Conservation (phyloP, 2,329 filamentous ascomycete species). For the Diaporthe ampelina region DNA sequence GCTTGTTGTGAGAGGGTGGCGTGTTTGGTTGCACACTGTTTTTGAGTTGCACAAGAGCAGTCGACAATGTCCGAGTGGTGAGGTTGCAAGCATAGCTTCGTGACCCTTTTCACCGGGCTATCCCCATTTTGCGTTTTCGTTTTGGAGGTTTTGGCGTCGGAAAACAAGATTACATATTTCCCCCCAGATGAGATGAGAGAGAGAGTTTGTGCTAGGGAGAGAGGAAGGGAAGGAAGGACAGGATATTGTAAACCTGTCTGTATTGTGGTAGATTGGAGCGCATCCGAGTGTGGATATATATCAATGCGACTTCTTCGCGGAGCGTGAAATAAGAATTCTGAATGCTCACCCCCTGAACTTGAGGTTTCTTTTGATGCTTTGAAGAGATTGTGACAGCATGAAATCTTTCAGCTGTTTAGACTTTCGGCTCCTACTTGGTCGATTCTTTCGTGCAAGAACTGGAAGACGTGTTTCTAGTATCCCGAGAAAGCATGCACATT, state of each 20-base stretch:
- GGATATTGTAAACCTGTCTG: background rate
- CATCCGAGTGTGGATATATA: background rate
- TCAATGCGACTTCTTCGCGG: background rate
- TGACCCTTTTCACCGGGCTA: too few relatives aligned
- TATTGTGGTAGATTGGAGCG: background rate
- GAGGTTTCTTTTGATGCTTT: background rate
- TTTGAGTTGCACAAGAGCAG: background rate
- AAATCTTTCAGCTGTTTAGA: too few relatives aligned
- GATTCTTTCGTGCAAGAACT: too few relatives aligned
- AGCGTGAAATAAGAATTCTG: conserved; percentile 26
- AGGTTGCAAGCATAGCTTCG: too few relatives aligned
- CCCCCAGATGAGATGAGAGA: background rate
- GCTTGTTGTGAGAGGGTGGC: background rate
- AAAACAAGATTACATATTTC: background rate
- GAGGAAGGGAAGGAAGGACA: background rate
- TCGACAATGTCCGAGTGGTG: too few relatives aligned
- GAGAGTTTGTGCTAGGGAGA: background rate
- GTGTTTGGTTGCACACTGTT: conserved; percentile 4
- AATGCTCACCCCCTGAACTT: background rate
- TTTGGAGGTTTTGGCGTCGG: conserved; percentile 11
- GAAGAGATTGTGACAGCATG: background rate
- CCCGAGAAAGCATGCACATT: too few relatives aligned
- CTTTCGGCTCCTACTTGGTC: too few relatives aligned
- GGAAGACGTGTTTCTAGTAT: too few relatives aligned
- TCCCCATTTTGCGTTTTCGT: background rate